Evolutionary conservation across 371 early-diverging fungal genomes (phyloP).

Genomic region (Blastocladiella emersonii): DNA sequence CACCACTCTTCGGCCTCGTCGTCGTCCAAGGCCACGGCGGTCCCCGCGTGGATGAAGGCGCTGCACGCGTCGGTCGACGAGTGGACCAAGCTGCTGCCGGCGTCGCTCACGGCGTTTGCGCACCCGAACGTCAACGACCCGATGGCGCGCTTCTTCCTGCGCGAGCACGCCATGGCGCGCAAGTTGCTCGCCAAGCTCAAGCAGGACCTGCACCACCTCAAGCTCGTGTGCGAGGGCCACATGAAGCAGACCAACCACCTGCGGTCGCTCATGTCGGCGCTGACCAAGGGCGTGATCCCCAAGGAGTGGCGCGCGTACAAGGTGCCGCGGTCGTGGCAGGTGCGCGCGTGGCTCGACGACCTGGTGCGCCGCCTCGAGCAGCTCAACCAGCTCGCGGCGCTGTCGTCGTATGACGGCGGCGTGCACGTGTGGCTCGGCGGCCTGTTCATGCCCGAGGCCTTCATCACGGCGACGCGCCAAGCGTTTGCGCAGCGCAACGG

Average conservation of each 20-base stretch:
- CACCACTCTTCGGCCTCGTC: constrained; percentile 13
- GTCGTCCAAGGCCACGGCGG: constrained; percentile 17
- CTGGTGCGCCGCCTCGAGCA: constrained; percentile 55
- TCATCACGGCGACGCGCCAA: constrained; percentile 81
- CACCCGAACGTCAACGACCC: constrained; percentile 34
- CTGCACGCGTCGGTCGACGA: constrained; percentile 33
- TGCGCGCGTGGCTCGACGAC: constrained; percentile 60
- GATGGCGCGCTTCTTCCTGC: constrained; percentile 66
- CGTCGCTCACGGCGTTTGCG: constrained; percentile 19
- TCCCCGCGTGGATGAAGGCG: constrained; percentile 68
- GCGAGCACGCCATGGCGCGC: constrained; percentile 55
- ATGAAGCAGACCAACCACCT: constrained; percentile 75
- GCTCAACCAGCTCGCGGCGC: constrained; percentile 17
- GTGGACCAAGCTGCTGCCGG: constrained; percentile 52
- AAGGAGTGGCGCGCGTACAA: constrained; percentile 63
- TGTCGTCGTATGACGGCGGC: constrained; percentile 23
- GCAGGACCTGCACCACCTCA: constrained; percentile 47
- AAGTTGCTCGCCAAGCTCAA: constrained; percentile 46
- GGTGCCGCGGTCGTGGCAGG: constrained; percentile 40
- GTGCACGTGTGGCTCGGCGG: constrained; percentile 72
- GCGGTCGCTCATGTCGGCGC: constrained; percentile 47
- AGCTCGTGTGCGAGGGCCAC: constrained; percentile 53
- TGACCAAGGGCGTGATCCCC: constrained; percentile 63
- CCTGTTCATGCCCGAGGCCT: constrained; percentile 81
- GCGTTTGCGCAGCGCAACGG: constrained; percentile 45